Conservation (phyloP, 495 filamentous ascomycete species). For the Penicillium dipodomyicola region DNA sequence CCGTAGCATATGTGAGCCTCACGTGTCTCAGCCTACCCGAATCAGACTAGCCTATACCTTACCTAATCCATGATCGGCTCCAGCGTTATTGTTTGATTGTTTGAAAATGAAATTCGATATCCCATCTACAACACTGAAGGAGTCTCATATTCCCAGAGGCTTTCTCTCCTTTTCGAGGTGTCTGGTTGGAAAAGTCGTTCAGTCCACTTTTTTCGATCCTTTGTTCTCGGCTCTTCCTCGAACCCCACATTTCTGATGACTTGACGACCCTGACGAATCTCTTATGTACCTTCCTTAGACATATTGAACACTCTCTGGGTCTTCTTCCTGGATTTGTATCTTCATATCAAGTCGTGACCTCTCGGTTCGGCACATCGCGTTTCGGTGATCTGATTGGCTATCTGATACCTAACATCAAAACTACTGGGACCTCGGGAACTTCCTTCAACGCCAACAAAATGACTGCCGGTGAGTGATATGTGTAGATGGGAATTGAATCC, state of each 20-base stretch:
- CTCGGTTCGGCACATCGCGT: constrained; percentile 5
- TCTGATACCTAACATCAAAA: constrained; percentile 13
- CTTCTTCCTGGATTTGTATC: constrained; percentile 13
- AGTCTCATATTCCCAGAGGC: neutral
- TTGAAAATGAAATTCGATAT: constrained; percentile 16
- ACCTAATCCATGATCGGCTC: constrained; percentile 15
- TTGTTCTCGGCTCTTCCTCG: constrained; percentile 15
- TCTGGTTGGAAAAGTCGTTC: neutral
- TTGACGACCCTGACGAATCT: constrained; percentile 51
- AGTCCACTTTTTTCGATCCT: constrained; percentile 20
- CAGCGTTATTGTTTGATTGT: constrained; percentile 16
- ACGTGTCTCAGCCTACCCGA: constrained; percentile 12
- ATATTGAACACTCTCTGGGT: constrained; percentile 19
- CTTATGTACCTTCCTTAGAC: constrained; percentile 38
- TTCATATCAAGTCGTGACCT: constrained; percentile 1
- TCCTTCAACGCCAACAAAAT: constrained; percentile 6
- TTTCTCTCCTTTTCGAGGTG: constrained; percentile 12
- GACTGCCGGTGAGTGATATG: constrained; percentile 9
- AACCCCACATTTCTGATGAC: constrained; percentile 36
- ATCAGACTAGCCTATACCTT: constrained; percentile 13
- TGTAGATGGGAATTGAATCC: neutral
- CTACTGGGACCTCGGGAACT: constrained; percentile 3
- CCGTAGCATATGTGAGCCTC: constrained; percentile 1
- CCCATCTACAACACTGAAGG: constrained; percentile 6
- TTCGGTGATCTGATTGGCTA: constrained; percentile 2